Conservation (phyloP, 2,329 filamentous ascomycete genomes). For the Ambrosiella beaveri region DNA sequence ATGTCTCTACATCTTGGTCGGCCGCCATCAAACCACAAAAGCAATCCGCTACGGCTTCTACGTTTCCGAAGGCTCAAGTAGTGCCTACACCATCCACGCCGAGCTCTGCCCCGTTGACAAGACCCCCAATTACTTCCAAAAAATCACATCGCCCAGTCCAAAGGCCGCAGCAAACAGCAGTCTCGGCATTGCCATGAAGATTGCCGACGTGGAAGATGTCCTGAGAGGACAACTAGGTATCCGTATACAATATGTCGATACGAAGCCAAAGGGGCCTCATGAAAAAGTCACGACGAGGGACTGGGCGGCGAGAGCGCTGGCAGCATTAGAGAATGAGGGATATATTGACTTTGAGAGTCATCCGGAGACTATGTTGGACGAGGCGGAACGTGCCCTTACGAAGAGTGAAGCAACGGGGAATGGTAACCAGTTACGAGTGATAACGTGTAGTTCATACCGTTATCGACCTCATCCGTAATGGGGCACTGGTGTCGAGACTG, state of each 20-base stretch:
- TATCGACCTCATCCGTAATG: too few species aligned
- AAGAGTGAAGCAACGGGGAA: not conserved
- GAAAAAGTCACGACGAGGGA: slow-evolving; percentile 10
- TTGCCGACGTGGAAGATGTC: slow-evolving; percentile 11
- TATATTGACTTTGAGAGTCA: slow-evolving; percentile 9
- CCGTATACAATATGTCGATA: too few species aligned
- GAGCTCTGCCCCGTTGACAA: not conserved
- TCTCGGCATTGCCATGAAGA: not conserved
- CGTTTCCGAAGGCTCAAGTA: not conserved
- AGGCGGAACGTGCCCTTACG: not conserved
- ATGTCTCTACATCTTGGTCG: not conserved
- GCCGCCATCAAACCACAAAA: not conserved
- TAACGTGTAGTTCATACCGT: too few species aligned
- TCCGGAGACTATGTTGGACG: not conserved
- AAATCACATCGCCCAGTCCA: too few species aligned
- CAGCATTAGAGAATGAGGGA: slow-evolving; percentile 14
- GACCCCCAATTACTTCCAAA: not conserved
- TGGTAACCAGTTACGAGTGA: too few species aligned
- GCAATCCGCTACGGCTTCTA: not conserved
- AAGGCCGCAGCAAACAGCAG: too few species aligned
- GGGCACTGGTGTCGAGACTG: too few species aligned
- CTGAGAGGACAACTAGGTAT: not conserved
- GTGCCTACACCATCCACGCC: not conserved
- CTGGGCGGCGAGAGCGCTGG: slow-evolving; percentile 13
- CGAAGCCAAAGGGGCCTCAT: not conserved